phyloP scores from a whole-genome alignment of 2,329 filamentous ascomycete species.

The Diplodia corticola region DNA sequence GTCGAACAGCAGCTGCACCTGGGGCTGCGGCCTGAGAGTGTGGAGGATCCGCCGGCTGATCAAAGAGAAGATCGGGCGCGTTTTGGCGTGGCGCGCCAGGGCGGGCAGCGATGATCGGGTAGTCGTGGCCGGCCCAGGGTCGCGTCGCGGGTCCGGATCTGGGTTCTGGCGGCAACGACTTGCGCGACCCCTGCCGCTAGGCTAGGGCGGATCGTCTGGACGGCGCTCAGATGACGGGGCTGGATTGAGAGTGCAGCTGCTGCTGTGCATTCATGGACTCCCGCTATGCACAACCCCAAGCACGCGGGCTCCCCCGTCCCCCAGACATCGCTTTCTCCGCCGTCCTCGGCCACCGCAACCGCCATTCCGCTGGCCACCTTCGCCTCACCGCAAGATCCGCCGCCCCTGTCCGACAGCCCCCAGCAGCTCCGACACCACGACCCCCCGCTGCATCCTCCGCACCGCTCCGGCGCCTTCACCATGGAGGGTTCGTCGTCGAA shows the following conservation, averaged over 20 bases:
- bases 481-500: constrained; percentile 20
- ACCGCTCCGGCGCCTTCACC: constrained; percentile 19
- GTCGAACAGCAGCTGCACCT: background rate
- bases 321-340: background rate
- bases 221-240: background rate
- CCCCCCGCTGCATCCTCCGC: constrained; percentile 10
- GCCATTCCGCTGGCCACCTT: constrained; percentile 22
- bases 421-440: constrained; percentile 7
- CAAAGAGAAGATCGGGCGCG: constrained; percentile 7
- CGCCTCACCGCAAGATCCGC: background rate
- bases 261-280: constrained; percentile 13
- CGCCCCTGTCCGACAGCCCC: background rate
- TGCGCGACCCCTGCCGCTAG: background rate
- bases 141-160: background rate
- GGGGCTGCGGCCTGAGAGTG: background rate
- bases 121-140: background rate
- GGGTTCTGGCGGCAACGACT: background rate
- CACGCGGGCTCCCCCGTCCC: constrained; percentile 12
- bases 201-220: background rate
- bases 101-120: background rate
- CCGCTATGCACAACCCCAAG: constrained; percentile 16
- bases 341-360: constrained; percentile 15
- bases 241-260: background rate
- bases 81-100: background rate
- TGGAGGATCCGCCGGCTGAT: constrained; percentile 17